Conservation (phyloP, 371 early-diverging fungal species). For the Globomyces sp. region DNA sequence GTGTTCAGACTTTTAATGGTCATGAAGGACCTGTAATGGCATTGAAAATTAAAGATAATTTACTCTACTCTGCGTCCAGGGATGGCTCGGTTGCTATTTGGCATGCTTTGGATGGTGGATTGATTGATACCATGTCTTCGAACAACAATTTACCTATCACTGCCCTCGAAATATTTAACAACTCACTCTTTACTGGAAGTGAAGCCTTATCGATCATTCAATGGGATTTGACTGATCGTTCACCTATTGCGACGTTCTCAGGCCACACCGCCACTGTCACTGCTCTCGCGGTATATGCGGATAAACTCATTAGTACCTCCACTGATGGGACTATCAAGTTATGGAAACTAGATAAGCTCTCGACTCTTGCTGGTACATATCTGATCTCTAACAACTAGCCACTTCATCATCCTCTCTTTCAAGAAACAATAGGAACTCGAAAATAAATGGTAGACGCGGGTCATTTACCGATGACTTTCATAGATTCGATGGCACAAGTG, state of each 20-base stretch:
- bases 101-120: constrained; percentile 76
- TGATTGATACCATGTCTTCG: constrained; percentile 78
- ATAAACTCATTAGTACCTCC: constrained; percentile 22
- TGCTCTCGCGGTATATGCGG: constrained; percentile 20
- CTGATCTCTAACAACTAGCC: neutral
- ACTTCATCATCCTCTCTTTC: neutral
- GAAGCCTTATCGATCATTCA: constrained; percentile 33
- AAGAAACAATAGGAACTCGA: too few species aligned
- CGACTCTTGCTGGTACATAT: neutral
- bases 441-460: too few species aligned
- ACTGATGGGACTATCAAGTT: constrained; percentile 26
- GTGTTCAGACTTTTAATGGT: constrained; percentile 67
- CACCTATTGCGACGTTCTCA: constrained; percentile 20
- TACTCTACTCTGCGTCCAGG: constrained; percentile 75
- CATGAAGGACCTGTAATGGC: constrained; percentile 76
- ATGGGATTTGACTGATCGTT: constrained; percentile 37
- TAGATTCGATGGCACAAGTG: too few species aligned
- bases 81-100: constrained; percentile 91
- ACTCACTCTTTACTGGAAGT: constrained; percentile 29
- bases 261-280: constrained; percentile 30
- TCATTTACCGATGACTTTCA: too few species aligned
- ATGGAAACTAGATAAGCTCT: constrained; percentile 24
- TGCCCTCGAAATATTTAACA: constrained; percentile 46
- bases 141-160: constrained; percentile 77
- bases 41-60: constrained; percentile 41